Evolutionary conservation across 192 early-diverging fungal species (phyloP), one percentile per base, ranked within the genome.

Genomic region (Mortierella antarctica): DNA sequence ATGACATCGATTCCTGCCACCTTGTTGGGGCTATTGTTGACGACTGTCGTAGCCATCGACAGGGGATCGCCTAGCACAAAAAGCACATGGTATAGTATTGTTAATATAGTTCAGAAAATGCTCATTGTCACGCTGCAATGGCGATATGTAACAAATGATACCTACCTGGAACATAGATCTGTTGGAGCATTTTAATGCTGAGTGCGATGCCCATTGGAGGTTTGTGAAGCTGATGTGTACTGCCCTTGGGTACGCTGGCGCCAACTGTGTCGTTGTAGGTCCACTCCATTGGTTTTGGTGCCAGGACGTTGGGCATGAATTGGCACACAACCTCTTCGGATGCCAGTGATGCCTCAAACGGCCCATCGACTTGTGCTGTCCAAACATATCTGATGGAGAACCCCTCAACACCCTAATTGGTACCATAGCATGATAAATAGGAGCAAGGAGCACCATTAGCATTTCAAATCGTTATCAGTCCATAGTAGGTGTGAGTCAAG

Each of bases 251-350:
- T 1, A 55, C 11, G 11, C 41, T 23, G 49, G 52, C 53, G 6
- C 65, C 77, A 23, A 80, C 50, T 18, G 49, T 58, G 13, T 80
- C 70, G 14, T 50, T 64, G 31, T 58, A 80, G 4, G 58, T 80
- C 77, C 77, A 80, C 17, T 80, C 77, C 47, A 72, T 62, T 6
- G 77, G 77, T 47, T 80, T 80, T 41, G 77, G 77, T 6, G 77
- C 77, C 7, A 80, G 60, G 13, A 80, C 77, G 42, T 68, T 51
- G 5, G 77, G 77, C 48, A 72, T 60, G 60, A 72, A 80, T 23
- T 80, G 77, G 15, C 77, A 80, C 20, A 80, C 70, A 7, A 80
- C 60, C n/a, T 80, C 77, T 23, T 80, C 77, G 8, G 77, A 72
- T 3, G 49, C 18, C 14, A 80, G 65, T 13, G 45, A 53, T 10